These are phyloP conservation scores for Leishmania major DNA, from an alignment of 208 protist species.

Conservation along the genomic window DNA sequence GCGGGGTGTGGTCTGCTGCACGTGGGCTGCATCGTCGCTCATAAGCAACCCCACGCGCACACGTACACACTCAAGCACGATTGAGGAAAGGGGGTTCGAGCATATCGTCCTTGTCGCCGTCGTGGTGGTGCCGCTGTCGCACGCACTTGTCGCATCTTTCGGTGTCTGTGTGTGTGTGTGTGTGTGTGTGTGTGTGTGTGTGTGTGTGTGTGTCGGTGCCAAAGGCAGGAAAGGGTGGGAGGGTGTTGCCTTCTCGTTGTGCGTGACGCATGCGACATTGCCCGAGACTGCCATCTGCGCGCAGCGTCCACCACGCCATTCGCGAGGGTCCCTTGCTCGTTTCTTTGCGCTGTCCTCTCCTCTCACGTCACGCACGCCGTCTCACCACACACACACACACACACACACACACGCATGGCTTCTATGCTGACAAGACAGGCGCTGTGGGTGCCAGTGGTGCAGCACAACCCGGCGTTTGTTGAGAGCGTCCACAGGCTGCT, in stretches of 20 bases:
- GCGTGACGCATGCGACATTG: too few species aligned
- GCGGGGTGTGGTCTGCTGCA: neutral
- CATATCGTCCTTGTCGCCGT: neutral
- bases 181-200: too few species aligned
- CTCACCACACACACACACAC: neutral
- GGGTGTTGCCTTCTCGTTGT: neutral
- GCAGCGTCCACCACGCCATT: neutral
- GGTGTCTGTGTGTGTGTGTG: neutral
- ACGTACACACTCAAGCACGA: neutral
- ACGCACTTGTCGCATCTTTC: neutral
- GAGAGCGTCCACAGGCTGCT: slow-evolving; percentile 37
- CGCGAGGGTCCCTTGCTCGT: neutral
- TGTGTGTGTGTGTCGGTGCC: neutral
- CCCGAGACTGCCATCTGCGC: neutral
- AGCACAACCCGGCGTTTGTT: slow-evolving; percentile 56
- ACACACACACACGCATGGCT: neutral
- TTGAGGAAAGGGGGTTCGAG: neutral
- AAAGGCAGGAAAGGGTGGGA: too few species aligned
- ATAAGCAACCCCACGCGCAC: neutral
- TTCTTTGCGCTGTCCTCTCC: neutral
- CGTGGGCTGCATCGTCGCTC: neutral
- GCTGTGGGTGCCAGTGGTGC: slow-evolving; percentile 60
- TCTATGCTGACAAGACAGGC: slow-evolving; percentile 59
- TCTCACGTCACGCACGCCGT: neutral
- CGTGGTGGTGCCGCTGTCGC: neutral